These are phyloP conservation scores for Datisca glomerata DNA, from an alignment of 306 rosid species.

Conservation along the genomic window DNA sequence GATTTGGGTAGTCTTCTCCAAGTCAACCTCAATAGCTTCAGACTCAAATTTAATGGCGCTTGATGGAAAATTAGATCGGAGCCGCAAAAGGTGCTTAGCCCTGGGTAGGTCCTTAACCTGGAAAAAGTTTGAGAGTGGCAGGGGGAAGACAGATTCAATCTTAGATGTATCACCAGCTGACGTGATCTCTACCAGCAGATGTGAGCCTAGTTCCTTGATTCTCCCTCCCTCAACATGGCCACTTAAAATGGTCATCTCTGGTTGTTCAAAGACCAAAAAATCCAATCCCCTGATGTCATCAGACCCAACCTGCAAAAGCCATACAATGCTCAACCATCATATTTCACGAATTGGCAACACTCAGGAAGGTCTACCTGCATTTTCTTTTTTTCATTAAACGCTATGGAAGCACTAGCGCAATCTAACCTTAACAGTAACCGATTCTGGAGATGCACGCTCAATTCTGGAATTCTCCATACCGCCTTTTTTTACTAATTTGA, in stretches of 20 bases:
- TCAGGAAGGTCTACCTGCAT: not conserved
- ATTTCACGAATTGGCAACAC: not conserved
- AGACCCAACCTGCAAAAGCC: constrained; percentile 54
- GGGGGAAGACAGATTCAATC: constrained; percentile 62
- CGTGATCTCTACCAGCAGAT: constrained; percentile 77
- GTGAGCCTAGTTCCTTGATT: constrained; percentile 52
- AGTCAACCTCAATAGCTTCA: constrained; percentile 66
- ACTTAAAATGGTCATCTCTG: constrained; percentile 81
- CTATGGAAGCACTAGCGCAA: not conserved
- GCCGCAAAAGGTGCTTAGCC: constrained; percentile 78
- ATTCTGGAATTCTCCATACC: constrained; percentile 38
- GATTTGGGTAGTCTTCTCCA: constrained; percentile 56
- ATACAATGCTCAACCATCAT: constrained; percentile 7
- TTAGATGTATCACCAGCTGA: constrained; percentile 50
- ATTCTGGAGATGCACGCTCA: constrained; percentile 93
- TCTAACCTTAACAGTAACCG: constrained; percentile 51
- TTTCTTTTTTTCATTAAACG: not conserved
- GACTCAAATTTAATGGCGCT: constrained; percentile 72
- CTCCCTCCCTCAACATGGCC: constrained; percentile 85
- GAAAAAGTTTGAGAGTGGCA: constrained; percentile 88
- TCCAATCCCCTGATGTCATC: constrained; percentile 77
- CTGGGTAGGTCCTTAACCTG: constrained; percentile 81
- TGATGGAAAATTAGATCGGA: constrained; percentile 51
- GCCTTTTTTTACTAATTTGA: constrained; percentile 62
- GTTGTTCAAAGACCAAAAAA: constrained; percentile 90